These are phyloP conservation scores for Penicillium flavigenum DNA, from an alignment of 495 filamentous ascomycete genomes.

Conservation along the genomic window DNA sequence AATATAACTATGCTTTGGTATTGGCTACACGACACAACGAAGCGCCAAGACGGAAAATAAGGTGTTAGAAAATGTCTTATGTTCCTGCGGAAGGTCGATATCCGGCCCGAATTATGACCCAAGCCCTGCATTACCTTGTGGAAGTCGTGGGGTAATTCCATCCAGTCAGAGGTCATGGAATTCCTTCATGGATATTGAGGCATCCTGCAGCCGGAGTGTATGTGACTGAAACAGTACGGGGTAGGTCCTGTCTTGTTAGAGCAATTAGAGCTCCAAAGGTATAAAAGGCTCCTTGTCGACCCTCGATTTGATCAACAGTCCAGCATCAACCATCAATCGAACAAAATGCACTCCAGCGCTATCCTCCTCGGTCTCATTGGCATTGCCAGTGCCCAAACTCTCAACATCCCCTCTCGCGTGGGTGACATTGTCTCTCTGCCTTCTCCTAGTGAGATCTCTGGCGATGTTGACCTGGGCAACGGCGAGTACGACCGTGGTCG, in stretches of 20 bases:
- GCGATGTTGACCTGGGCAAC: slow-evolving; percentile 4
- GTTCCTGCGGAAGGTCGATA: not conserved
- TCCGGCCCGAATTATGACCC: not conserved
- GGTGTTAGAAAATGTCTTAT: slow-evolving; percentile 7
- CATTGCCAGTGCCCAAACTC: slow-evolving; percentile 6
- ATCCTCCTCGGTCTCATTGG: slow-evolving; percentile 7
- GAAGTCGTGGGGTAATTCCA: slow-evolving; percentile 1
- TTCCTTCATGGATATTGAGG: slow-evolving; percentile 6
- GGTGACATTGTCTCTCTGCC: slow-evolving; percentile 5
- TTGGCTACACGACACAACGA: not conserved
- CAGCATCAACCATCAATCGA: not conserved
- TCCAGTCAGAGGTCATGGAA: slow-evolving; percentile 1
- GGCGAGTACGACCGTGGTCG: slow-evolving; percentile 8
- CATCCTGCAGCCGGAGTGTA: not conserved
- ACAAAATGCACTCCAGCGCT: slow-evolving; percentile 9
- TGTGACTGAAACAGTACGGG: not conserved
- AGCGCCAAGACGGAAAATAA: slow-evolving; percentile 2
- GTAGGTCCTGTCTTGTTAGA: not conserved
- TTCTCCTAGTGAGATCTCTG: slow-evolving; percentile 7
- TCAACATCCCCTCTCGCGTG: slow-evolving; percentile 6
- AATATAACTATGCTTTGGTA: not conserved
- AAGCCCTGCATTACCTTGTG: not conserved
- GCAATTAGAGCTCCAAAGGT: not conserved
- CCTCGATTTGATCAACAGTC: slow-evolving; percentile 2
- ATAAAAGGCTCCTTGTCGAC: not conserved